These are phyloP conservation scores for Platanthera zijinensis DNA, from an alignment of 106 monocot genomes.

Conservation along the genomic window DNA sequence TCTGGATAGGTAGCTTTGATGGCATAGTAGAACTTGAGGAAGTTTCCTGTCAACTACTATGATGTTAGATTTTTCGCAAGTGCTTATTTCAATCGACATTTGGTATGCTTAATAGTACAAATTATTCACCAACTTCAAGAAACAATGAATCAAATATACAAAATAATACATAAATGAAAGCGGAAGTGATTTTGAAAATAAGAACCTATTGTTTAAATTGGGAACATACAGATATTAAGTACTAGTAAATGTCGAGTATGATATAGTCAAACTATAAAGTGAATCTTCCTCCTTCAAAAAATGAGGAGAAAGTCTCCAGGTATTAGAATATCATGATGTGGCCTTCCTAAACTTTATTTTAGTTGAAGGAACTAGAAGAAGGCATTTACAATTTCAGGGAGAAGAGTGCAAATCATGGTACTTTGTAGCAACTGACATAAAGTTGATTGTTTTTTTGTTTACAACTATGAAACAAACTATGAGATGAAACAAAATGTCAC, in stretches of 20 bases:
- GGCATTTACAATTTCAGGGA: not conserved
- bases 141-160: not conserved
- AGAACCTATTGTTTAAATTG: not conserved
- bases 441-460: not conserved
- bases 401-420: not conserved
- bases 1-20: slow-evolving; percentile 83
- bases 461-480: not conserved
- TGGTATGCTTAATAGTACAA: not conserved
- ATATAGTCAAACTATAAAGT: not conserved
- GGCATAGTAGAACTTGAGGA: slow-evolving; percentile 74
- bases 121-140: not conserved
- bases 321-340: not conserved
- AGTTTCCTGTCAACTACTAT: slow-evolving; percentile 55
- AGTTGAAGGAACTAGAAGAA: not conserved
- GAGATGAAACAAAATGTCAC: not conserved
- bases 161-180: not conserved
- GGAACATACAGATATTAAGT: too few species aligned
- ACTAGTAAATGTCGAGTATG: not conserved
- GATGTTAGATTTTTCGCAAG: not conserved
- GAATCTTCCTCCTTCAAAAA: not conserved
- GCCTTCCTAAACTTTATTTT: not conserved
- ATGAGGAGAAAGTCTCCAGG: not conserved
- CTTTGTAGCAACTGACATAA: not conserved
- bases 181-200: not conserved
- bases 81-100: not conserved